Evolutionary conservation across 2,329 filamentous ascomycete species (phyloP), one percentile per base, ranked within the genome.

Genomic region (Arthrobotrys iridis): DNA sequence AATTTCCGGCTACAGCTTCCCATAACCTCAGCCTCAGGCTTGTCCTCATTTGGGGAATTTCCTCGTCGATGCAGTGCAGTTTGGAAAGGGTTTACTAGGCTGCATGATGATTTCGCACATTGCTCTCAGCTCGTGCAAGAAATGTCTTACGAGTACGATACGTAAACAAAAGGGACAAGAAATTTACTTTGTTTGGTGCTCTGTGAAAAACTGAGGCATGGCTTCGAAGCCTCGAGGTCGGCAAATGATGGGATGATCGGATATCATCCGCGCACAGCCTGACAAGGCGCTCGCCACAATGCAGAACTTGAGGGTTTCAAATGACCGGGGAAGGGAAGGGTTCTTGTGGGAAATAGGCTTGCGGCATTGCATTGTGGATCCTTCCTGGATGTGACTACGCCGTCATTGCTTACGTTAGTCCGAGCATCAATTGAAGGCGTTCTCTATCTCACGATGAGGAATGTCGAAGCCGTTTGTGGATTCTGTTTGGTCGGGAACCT

Each of bases 361-460:
- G 52, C 30, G 33, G 45, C 45, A 24, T 46, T 46, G 57, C 57
- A 46, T 48, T 52, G 60, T 66, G 62, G 62, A 66, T 66, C 62
- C 48, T 66, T 35, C 45, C 22, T 57, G 3, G 30, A 30, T 40
- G 18, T 40, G 43, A 63, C 59, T 28, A 41, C 59, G 28, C 59
- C 30, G 59, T 63, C 58, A 63, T 26, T 48, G 59, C 59, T 63
- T 63, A 63, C 59, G 59, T 52, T 63, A 63, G 59, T 28, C 3
- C 7, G 18, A 6, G 5, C 10, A 26, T 26, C 3, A 8, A 10
- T 24, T n/a, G 28, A 33, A 10, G 28, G 28, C 28, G 28, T 4
- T 33, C 28, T 4, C 4, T 33, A 33, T 33, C 28, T 33, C 28
- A n/a, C n/a, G n/a, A n/a, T n/a, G n/a, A n/a, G n/a, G n/a, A n/a